Base-by-base conservation (phyloP, 441 rosid genomes). In the Corymbia citriodora region DNA sequence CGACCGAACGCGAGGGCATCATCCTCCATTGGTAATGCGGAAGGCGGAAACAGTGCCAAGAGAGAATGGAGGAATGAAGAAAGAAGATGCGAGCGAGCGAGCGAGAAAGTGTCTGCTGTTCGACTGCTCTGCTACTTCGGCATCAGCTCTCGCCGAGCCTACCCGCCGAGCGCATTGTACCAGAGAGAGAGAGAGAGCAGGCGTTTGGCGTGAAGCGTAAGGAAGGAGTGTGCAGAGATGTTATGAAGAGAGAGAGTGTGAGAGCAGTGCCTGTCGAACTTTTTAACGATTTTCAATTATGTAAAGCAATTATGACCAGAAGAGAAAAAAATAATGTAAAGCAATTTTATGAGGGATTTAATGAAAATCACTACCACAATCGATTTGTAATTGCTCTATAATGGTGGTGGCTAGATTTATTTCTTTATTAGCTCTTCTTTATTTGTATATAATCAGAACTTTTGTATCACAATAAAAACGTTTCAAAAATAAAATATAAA, bases 141-240 rank as follows among this genome's bases (percentile, higher is more conserved):
- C 18, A 52, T 11, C 83, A 11, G 29, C 83, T 74, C 29, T 19
- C 50, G 83, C 29, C 49, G 53, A 79, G 53, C 52, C 53, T 45
- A 79, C 45, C 85, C 52, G 85, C 15, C 50, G 15, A 23, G 79
- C 10, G 49, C 53, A 6, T 9, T 40, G 33, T 52, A 45, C 40
- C 27, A 31, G 90, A 65, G 70, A 68, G 89, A 87, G 91, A 88
- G 87, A 87, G 89, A 86, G 91, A 88, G 91, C 97, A 95, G 97
- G 95, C 95, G 96, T 92, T 94, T 96, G 94, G 98, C 99, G 99
- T 97, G 99, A 95, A 92, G 92, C 88, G 95, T 61, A 95, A 95
- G 98, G 95, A 91, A 95, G 82, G 87, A 90, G 93, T 90, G 91
- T 63, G 81, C 94, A 91, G 94, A 93, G 95, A 91, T 89, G 94